Evolutionary conservation across 148 eudicot genomes (phyloP).

Genomic region (Mesembryanthemum crystallinum): DNA sequence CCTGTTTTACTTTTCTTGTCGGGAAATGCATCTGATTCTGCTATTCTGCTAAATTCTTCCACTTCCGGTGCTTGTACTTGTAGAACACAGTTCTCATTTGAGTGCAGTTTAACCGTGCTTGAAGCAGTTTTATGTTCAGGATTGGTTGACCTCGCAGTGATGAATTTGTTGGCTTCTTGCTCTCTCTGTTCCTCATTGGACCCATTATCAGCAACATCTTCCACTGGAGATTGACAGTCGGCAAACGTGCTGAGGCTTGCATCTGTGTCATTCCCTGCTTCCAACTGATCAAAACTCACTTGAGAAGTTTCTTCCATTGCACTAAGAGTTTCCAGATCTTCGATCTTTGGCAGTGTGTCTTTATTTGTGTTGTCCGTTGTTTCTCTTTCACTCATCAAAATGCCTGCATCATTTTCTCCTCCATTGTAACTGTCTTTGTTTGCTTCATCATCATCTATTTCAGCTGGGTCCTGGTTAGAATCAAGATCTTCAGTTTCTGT

Average conservation of each 20-base stretch:
- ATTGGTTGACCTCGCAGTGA: conserved; percentile 5
- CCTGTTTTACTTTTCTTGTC: conserved; percentile 4
- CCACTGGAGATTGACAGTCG: not conserved
- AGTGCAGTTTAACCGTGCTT: not conserved
- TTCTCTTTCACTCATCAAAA: not conserved
- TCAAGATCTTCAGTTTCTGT: conserved; percentile 12
- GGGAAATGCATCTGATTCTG: conserved; percentile 18
- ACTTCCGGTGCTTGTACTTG: conserved; percentile 8
- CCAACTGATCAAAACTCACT: not conserved
- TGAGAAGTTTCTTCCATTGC: not conserved
- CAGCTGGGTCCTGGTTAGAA: conserved; percentile 8
- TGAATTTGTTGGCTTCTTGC: conserved; percentile 10
- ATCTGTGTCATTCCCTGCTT: conserved; percentile 19
- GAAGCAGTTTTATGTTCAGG: conserved; percentile 25
- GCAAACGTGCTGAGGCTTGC: conserved; percentile 8
- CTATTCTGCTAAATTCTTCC: conserved; percentile 15
- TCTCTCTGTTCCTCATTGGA: not conserved
- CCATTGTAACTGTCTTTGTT: not conserved
- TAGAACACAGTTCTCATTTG: conserved; percentile 14
- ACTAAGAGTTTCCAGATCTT: not conserved
- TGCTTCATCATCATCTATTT: conserved; percentile 12
- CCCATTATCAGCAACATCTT: not conserved
- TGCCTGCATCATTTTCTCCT: not conserved
- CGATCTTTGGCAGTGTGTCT: not conserved
- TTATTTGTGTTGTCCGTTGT: not conserved